These are phyloP conservation scores for Sorghum bicolor DNA, from an alignment of 176 grass and related monocot genomes.

Conservation along the genomic window DNA sequence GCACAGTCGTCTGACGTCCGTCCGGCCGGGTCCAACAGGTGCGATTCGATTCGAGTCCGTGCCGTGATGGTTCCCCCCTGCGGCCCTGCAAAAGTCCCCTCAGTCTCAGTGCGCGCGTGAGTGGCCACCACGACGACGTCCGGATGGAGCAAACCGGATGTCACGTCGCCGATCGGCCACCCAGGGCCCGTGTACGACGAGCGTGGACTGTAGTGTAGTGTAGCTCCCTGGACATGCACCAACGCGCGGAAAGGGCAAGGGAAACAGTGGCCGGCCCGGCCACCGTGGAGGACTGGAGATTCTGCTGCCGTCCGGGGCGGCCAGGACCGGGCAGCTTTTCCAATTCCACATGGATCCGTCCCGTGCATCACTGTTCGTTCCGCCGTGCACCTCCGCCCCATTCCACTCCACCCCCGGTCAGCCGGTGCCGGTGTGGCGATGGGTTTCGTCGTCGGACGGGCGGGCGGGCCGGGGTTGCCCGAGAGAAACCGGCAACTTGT, in stretches of 20 bases:
- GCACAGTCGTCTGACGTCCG: not conserved
- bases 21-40: not conserved
- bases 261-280: not conserved
- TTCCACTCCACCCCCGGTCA: not conserved
- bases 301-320: not conserved
- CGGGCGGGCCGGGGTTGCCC: not conserved
- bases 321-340: not conserved
- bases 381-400: not conserved
- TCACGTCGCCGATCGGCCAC: not conserved
- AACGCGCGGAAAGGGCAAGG: not conserved
- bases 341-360: not conserved
- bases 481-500: conserved; percentile 29
- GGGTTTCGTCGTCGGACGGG: not conserved
- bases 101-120: not conserved
- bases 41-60: not conserved
- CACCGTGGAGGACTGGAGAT: not conserved
- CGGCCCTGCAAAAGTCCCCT: not conserved
- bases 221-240: not conserved
- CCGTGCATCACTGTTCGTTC: not conserved
- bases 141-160: not conserved
- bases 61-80: not conserved
- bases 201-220: not conserved
- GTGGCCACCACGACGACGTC: not conserved
- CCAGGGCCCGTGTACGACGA: not conserved
- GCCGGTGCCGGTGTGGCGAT: not conserved